Evolutionary conservation across 257 asterid genomes (phyloP).

Genomic region (Paraleonurus japonicus): DNA sequence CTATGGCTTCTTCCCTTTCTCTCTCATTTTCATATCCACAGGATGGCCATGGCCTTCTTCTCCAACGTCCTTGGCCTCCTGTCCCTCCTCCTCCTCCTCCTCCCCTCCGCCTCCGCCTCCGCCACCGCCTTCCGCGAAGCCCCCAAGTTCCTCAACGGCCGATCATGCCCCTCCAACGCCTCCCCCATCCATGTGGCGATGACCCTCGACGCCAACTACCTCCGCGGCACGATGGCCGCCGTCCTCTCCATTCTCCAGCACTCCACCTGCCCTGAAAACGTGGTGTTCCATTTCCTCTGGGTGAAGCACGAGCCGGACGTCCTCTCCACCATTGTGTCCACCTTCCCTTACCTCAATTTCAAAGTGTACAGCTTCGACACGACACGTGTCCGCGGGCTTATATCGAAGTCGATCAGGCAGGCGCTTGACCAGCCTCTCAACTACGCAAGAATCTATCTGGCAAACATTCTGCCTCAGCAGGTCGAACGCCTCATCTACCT

Average conservation of each 20-base stretch:
- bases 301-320: slow-evolving; percentile 37
- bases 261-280: slow-evolving; percentile 62
- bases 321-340: slow-evolving; percentile 42
- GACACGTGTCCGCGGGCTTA: slow-evolving; percentile 40
- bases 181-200: slow-evolving; percentile 57
- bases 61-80: slow-evolving; percentile 53
- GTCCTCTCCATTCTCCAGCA: slow-evolving; percentile 65
- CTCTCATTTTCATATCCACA: slow-evolving; percentile 34
- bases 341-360: slow-evolving; percentile 66
- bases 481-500: slow-evolving; percentile 59
- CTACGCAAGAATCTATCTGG: slow-evolving; percentile 61
- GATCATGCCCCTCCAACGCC: slow-evolving; percentile 22
- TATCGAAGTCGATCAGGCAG: slow-evolving; percentile 65
- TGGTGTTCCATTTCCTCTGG: slow-evolving; percentile 55
- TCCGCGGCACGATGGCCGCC: slow-evolving; percentile 75
- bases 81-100: slow-evolving; percentile 46
- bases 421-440: slow-evolving; percentile 72
- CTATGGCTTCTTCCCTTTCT: slow-evolving; percentile 44
- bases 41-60: slow-evolving; percentile 85
- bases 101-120: slow-evolving; percentile 23
- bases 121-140: slow-evolving; percentile 55
- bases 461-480: slow-evolving; percentile 40
- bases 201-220: slow-evolving; percentile 70
- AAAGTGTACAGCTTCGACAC: slow-evolving; percentile 46
- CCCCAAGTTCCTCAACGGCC: slow-evolving; percentile 63